These are phyloP conservation scores for Pilasporangium apinafurcum DNA, from an alignment of 352 stramenopile genomes.

Conservation along the genomic window DNA sequence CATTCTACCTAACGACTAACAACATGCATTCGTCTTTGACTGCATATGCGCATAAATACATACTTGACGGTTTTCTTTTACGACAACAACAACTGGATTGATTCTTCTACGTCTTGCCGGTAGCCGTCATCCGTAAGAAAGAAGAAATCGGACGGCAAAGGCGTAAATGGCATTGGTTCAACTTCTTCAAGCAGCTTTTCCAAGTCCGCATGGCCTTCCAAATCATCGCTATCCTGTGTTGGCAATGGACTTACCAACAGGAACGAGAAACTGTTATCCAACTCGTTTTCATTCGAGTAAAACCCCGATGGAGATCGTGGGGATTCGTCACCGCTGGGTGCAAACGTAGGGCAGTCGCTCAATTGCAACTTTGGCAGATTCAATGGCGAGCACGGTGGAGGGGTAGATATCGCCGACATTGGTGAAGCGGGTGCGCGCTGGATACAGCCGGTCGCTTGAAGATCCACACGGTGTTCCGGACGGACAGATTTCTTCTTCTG, in stretches of 20 bases:
- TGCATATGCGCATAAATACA: too few relatives aligned
- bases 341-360: too few relatives aligned
- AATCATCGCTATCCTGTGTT: background rate
- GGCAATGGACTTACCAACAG: constrained; percentile 5
- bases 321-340: too few relatives aligned
- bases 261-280: constrained; percentile 11
- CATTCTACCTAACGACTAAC: too few relatives aligned
- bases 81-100: constrained; percentile 35
- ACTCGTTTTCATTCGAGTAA: constrained; percentile 8
- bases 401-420: too few relatives aligned
- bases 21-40: too few relatives aligned
- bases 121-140: constrained; percentile 36
- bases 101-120: constrained; percentile 49
- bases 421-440: constrained; percentile 31
- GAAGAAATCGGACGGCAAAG: constrained; percentile 27
- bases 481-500: constrained; percentile 79
- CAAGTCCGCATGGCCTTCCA: constrained; percentile 19
- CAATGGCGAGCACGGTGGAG: too few relatives aligned
- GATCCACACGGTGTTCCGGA: constrained; percentile 68
- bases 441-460: constrained; percentile 57
- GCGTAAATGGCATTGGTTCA: constrained; percentile 47
- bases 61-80: too few relatives aligned
- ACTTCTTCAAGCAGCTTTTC: constrained; percentile 18
- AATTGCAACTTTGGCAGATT: too few relatives aligned
- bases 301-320: constrained; percentile 36